Evolutionary conservation across 1,284 basidiomycete species (phyloP).

Genomic region (Inonotus hispidus): DNA sequence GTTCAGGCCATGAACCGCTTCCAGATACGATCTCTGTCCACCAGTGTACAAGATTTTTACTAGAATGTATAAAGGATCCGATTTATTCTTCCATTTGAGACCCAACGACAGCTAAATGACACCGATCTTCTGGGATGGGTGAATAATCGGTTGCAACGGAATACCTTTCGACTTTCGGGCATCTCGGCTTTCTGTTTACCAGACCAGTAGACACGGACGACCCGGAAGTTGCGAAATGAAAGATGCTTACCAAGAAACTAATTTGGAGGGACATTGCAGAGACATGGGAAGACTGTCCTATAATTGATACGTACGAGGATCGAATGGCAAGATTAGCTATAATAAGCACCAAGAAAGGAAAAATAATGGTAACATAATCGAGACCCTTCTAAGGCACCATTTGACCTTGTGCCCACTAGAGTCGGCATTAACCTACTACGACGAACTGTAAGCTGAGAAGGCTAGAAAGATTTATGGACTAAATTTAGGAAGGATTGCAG

Average conservation of each 20-base stretch:
- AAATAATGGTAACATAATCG: too few species aligned
- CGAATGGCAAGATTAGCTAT: too few species aligned
- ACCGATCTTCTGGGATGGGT: background rate
- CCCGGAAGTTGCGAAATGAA: background rate
- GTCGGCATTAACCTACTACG: background rate
- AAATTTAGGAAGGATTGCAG: background rate
- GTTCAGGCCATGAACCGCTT: background rate
- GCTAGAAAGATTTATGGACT: background rate
- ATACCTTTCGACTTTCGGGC: slow-evolving; percentile 1
- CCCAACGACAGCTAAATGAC: background rate
- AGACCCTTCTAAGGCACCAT: too few species aligned
- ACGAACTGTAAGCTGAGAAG: background rate
- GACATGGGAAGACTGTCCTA: background rate
- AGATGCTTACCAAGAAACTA: background rate
- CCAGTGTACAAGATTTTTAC: background rate
- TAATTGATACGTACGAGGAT: too few species aligned
- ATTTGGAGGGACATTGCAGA: background rate
- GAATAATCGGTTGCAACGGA: background rate
- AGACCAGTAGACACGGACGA: background rate
- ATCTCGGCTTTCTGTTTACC: slow-evolving; percentile 7
- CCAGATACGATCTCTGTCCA: background rate
- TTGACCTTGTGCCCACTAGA: too few species aligned
- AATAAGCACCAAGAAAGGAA: too few species aligned
- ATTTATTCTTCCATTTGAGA: background rate
- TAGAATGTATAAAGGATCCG: background rate